These are phyloP conservation scores for Floccularia luteovirens DNA, from an alignment of 768 basidiomycete species.

Conservation along the genomic window DNA sequence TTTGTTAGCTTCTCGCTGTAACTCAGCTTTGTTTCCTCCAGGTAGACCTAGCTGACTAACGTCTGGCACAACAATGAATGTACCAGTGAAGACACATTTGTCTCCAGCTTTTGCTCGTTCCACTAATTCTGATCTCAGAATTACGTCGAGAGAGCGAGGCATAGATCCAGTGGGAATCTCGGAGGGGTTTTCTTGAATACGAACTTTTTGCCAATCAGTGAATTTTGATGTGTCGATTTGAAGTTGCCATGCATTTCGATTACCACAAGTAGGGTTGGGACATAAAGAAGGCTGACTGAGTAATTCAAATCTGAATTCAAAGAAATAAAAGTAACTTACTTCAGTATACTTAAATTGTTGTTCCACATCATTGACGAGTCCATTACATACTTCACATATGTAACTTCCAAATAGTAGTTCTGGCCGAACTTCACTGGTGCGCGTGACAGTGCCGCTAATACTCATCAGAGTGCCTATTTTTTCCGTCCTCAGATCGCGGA, in stretches of 20 bases:
- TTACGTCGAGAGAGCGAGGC: slow-evolving; percentile 95
- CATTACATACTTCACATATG: slow-evolving; percentile 83
- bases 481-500: slow-evolving; percentile 87
- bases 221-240: slow-evolving; percentile 96
- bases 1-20: slow-evolving; percentile 79
- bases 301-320: slow-evolving; percentile 7
- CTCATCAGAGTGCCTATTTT: slow-evolving; percentile 92
- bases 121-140: slow-evolving; percentile 90
- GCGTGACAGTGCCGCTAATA: slow-evolving; percentile 94
- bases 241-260: slow-evolving; percentile 85
- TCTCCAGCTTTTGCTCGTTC: slow-evolving; percentile 99
- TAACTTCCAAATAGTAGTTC: slow-evolving; percentile 93
- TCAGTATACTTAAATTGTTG: slow-evolving; percentile 99
- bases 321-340: slow-evolving; percentile 30
- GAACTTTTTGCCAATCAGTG: slow-evolving; percentile 98
- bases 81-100: slow-evolving; percentile 96
- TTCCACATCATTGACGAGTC: slow-evolving; percentile 86
- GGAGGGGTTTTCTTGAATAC: slow-evolving; percentile 97
- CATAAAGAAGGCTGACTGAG: slow-evolving; percentile 75
- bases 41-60: slow-evolving; percentile 93
- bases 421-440: slow-evolving; percentile 95
- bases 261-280: slow-evolving; percentile 91
- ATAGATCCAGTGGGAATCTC: slow-evolving; percentile 98
- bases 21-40: slow-evolving; percentile 86
- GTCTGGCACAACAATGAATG: slow-evolving; percentile 98